A percentile compares a stretch with the other conserved stretches of the same genome.
phyloP scores from a whole-genome alignment of 73 alveolate genomes.

The Durusdinium trenchii region DNA sequence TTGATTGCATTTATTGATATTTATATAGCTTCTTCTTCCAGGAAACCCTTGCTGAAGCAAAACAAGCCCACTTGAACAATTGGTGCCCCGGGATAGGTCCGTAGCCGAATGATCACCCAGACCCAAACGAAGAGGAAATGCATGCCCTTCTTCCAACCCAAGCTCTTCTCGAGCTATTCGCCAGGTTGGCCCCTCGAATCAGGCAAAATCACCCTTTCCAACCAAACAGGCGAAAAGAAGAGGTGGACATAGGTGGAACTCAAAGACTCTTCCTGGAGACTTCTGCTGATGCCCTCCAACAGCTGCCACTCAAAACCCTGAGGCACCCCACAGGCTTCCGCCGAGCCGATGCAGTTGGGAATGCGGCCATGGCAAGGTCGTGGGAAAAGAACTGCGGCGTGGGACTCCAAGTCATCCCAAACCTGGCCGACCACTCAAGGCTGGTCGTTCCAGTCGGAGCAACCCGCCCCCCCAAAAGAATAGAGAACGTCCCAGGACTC shows the following conservation, averaged over 20 bases:
- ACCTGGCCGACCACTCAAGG: slow-evolving; percentile 4
- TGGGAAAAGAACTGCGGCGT: slow-evolving; percentile 71
- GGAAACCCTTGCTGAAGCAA: background rate
- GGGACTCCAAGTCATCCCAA: slow-evolving; percentile 71
- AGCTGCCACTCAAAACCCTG: too few relatives aligned
- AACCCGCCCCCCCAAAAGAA: background rate
- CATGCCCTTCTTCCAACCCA: too few relatives aligned
- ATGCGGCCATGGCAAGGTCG: slow-evolving; percentile 95
- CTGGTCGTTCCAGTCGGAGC: background rate
- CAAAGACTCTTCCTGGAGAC: background rate
- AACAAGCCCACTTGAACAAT: too few relatives aligned
- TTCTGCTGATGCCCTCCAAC: background rate
- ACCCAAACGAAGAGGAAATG: too few relatives aligned
- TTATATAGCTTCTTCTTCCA: too few relatives aligned
- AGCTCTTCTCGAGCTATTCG: too few relatives aligned
- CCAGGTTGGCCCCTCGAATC: too few relatives aligned
- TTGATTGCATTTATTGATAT: background rate
- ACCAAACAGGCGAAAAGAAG: background rate
- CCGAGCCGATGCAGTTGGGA: slow-evolving; percentile 86
- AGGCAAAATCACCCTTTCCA: background rate
- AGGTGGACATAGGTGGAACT: background rate
- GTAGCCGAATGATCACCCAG: too few relatives aligned
- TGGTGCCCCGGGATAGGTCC: too few relatives aligned
- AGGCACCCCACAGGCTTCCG: slow-evolving; percentile 25
- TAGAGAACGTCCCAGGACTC: background rate